Conservation (phyloP, 2,329 filamentous ascomycete species). For the Neurospora sp. region DNA sequence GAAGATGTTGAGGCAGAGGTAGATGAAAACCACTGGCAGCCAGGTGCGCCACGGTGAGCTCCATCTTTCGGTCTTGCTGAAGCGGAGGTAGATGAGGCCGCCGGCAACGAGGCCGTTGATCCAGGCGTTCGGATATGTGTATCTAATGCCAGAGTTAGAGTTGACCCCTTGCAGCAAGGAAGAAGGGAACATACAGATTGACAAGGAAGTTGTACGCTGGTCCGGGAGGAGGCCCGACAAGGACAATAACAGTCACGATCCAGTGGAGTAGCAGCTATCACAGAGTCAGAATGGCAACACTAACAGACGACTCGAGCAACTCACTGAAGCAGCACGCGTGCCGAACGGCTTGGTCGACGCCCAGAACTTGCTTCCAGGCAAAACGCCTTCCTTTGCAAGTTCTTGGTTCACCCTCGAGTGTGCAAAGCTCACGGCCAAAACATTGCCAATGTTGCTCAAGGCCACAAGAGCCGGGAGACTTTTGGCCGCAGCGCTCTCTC, state of each 20-base stretch:
- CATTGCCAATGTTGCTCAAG: conserved; percentile 51
- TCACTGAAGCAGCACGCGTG: conserved; percentile 42
- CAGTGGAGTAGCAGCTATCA: conserved; percentile 50
- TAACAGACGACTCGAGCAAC: not conserved
- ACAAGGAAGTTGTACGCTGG: conserved; percentile 61
- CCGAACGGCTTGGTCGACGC: conserved; percentile 59
- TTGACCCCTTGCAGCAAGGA: not conserved
- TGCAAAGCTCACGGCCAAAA: conserved; percentile 51
- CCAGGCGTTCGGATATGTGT: conserved; percentile 43
- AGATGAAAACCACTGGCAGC: conserved; percentile 37
- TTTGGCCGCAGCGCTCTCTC: conserved; percentile 37
- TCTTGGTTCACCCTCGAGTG: conserved; percentile 54
- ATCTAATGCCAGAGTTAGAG: conserved; percentile 16
- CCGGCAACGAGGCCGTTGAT: conserved; percentile 42
- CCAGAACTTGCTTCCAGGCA: conserved; percentile 59
- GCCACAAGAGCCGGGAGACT: conserved; percentile 48
- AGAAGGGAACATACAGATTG: conserved; percentile 32
- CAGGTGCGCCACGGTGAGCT: conserved; percentile 41
- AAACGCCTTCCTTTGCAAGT: conserved; percentile 58
- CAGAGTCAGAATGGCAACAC: conserved; percentile 1
- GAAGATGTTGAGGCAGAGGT: conserved; percentile 41
- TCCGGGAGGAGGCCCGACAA: conserved; percentile 57
- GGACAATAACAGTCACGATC: conserved; percentile 53
- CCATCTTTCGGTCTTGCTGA: conserved; percentile 41
- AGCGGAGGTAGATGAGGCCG: conserved; percentile 43